Conservation (phyloP, 176 grass and related monocot species). For the Dendrocalamus sinicus region DNA sequence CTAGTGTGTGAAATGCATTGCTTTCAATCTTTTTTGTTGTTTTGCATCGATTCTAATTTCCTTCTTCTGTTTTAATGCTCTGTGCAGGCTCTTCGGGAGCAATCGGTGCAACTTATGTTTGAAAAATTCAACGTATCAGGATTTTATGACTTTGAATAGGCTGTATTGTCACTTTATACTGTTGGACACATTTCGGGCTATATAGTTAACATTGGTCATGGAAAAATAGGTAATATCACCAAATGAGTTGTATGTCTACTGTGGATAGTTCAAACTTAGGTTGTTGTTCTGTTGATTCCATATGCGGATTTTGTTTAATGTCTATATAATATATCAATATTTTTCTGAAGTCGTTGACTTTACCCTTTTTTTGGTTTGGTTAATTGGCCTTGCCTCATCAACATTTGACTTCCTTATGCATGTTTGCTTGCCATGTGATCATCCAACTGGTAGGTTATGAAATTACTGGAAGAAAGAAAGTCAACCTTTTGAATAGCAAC, state of each 20-base stretch:
- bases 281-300: slow-evolving; percentile 14
- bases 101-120: slow-evolving; percentile 93
- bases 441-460: no score
- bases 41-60: slow-evolving; percentile 36
- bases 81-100: slow-evolving; percentile 81
- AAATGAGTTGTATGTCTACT: not conserved
- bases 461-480: no score
- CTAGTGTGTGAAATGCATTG: not conserved
- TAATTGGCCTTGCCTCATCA: not conserved
- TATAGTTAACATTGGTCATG: slow-evolving; percentile 94
- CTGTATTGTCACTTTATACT: slow-evolving; percentile 96
- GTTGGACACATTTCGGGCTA: slow-evolving; percentile 95
- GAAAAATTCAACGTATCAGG: slow-evolving; percentile 98
- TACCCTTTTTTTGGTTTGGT: not conserved
- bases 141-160: slow-evolving; percentile 98
- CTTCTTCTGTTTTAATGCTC: not conserved
- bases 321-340: not conserved
- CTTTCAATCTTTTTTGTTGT: slow-evolving; percentile 2
- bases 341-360: slow-evolving; percentile 9
- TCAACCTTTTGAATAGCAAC: no score
- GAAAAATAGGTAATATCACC: slow-evolving; percentile 83
- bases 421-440: no score
- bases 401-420: not conserved
- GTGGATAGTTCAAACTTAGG: no score
- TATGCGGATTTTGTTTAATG: slow-evolving; percentile 1